These are phyloP conservation scores for Plasmodium gallinaceum DNA, from an alignment of 169 alveolate genomes.

Conservation along the genomic window DNA sequence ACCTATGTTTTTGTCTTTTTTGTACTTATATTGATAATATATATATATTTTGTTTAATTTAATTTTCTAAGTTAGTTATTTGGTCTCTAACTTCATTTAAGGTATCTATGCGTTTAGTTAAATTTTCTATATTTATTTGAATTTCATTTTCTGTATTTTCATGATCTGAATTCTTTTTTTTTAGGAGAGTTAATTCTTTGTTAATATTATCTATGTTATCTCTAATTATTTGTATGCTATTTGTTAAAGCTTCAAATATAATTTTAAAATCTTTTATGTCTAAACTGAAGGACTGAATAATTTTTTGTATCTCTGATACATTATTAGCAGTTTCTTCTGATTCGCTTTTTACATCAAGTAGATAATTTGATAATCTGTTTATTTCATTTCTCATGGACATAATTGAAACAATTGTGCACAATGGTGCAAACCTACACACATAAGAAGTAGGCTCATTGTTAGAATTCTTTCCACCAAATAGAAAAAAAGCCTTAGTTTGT, in stretches of 20 bases:
- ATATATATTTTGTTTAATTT: too few relatives aligned
- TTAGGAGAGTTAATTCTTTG: constrained; percentile 26
- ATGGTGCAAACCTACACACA: constrained; percentile 78
- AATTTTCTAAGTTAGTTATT: too few relatives aligned
- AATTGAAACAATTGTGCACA: constrained; percentile 76
- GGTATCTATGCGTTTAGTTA: too few relatives aligned
- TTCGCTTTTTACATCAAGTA: constrained; percentile 52
- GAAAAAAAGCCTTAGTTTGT: constrained; percentile 71
- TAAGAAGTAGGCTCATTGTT: constrained; percentile 67
- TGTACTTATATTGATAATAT: too few relatives aligned
- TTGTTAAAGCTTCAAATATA: constrained; percentile 58
- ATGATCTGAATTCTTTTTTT: neutral
- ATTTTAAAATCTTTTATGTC: constrained; percentile 75
- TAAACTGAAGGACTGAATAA: constrained; percentile 49
- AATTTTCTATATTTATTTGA: neutral
- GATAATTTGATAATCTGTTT: constrained; percentile 31
- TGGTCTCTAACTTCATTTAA: neutral
- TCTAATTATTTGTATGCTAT: constrained; percentile 46
- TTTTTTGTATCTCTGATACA: constrained; percentile 71
- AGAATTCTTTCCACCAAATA: constrained; percentile 74
- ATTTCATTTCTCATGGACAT: constrained; percentile 65
- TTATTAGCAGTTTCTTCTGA: constrained; percentile 72
- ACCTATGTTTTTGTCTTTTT: too few relatives aligned
- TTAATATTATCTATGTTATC: constrained; percentile 44
- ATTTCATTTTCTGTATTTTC: neutral